These are phyloP conservation scores for Grosmannia penicillata DNA, from an alignment of 2,329 filamentous ascomycete species.

Conservation along the genomic window DNA sequence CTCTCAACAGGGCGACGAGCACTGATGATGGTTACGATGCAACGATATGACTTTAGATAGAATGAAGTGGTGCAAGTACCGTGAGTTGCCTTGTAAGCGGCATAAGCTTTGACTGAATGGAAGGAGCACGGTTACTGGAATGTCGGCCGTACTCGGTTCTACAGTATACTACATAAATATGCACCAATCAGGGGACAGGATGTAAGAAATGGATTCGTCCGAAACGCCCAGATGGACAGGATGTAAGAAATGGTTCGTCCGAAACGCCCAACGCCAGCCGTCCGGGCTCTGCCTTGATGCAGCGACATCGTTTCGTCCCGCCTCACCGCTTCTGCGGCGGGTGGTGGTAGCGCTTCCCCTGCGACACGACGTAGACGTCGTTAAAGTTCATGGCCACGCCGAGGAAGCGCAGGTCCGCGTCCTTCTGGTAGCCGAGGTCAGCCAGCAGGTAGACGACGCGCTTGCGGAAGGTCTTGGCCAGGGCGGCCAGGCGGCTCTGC, in stretches of 20 bases:
- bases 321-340: slow-evolving; percentile 5
- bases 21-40: slow-evolving; percentile 1
- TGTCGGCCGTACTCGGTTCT: too few species aligned
- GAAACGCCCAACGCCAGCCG: background rate
- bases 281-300: background rate
- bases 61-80: too few species aligned
- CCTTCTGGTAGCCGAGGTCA: slow-evolving; percentile 82
- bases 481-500: slow-evolving; percentile 53
- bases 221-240: too few species aligned
- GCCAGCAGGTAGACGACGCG: slow-evolving; percentile 72
- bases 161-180: too few species aligned
- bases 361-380: slow-evolving; percentile 60
- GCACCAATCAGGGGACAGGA: too few species aligned
- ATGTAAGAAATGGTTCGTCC: background rate
- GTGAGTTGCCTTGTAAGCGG: too few species aligned
- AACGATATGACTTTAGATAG: background rate
- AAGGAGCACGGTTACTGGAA: too few species aligned
- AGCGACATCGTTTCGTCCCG: too few species aligned
- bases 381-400: slow-evolving; percentile 99
- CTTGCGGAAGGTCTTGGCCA: slow-evolving; percentile 62
- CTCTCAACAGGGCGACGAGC: too few species aligned
- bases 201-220: too few species aligned
- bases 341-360: slow-evolving; percentile 7
- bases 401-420: slow-evolving; percentile 89
- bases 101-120: too few species aligned